These are phyloP conservation scores for Erythrophleum ivorense DNA, from an alignment of 331 rosid species.

Conservation along the genomic window DNA sequence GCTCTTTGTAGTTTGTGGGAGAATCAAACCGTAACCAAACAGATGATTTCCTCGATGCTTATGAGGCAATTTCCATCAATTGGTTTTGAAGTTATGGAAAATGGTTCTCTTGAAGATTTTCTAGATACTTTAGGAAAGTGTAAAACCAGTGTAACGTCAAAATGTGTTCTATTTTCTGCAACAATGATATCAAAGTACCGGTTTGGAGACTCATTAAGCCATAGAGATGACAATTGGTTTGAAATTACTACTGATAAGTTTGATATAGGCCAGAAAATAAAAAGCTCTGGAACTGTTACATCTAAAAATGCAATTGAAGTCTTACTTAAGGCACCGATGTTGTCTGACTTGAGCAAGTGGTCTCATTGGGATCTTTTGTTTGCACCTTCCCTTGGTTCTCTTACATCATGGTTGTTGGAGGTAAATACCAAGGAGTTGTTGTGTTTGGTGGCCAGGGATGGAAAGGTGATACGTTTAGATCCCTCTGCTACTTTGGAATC, in stretches of 20 bases:
- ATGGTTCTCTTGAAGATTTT: slow-evolving; percentile 66
- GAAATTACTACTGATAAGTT: slow-evolving; percentile 44
- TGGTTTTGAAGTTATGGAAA: slow-evolving; percentile 58
- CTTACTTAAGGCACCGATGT: slow-evolving; percentile 76
- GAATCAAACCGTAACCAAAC: slow-evolving; percentile 54
- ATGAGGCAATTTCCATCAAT: slow-evolving; percentile 77
- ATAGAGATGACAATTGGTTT: slow-evolving; percentile 44
- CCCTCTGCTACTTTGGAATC: slow-evolving; percentile 76
- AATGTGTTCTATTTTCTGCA: slow-evolving; percentile 73
- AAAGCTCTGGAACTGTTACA: slow-evolving; percentile 47
- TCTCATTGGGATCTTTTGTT: slow-evolving; percentile 89
- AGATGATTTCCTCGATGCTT: slow-evolving; percentile 64
- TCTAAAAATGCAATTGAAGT: slow-evolving; percentile 71
- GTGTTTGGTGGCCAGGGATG: slow-evolving; percentile 85
- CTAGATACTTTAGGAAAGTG: slow-evolving; percentile 55
- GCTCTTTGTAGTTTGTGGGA: slow-evolving; percentile 72
- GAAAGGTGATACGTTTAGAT: slow-evolving; percentile 79
- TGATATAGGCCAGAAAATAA: slow-evolving; percentile 43
- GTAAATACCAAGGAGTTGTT: slow-evolving; percentile 67
- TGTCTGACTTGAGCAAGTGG: slow-evolving; percentile 86
- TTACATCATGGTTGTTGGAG: slow-evolving; percentile 78
- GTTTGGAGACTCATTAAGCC: slow-evolving; percentile 47
- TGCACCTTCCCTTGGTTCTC: slow-evolving; percentile 88
- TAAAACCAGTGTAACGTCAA: slow-evolving; percentile 53
- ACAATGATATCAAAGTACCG: slow-evolving; percentile 54